Conservation (phyloP, 2,329 filamentous ascomycete genomes). For the Eutypella sp. region DNA sequence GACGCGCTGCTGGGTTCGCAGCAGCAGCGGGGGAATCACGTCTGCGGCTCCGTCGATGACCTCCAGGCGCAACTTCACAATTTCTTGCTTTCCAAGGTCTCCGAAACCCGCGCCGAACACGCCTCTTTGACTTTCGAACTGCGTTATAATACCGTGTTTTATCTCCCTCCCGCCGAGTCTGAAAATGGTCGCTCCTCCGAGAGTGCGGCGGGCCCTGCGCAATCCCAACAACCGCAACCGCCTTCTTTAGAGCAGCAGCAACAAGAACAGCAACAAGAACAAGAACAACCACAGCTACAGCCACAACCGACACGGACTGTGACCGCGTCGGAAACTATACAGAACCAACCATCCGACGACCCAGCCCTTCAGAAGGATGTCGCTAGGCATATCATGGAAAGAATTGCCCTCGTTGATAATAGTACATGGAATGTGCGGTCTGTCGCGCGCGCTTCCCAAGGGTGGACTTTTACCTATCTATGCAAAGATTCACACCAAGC, state of each 20-base stretch:
- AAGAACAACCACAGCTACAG: too few relatives aligned
- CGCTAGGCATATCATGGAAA: constrained; percentile 42
- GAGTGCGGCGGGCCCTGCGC: constrained; percentile 16
- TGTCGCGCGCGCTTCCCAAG: constrained; percentile 39
- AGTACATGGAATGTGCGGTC: constrained; percentile 45
- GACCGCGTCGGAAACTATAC: constrained; percentile 39
- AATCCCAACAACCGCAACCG: constrained; percentile 21
- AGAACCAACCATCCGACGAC: constrained; percentile 44
- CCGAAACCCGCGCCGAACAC: constrained; percentile 45
- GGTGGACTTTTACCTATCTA: constrained; percentile 49
- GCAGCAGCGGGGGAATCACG: constrained; percentile 21
- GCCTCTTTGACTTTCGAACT: constrained; percentile 44
- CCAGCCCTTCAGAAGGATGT: constrained; percentile 45
- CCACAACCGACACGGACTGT: constrained; percentile 33
- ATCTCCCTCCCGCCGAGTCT: constrained; percentile 31
- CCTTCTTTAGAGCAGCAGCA: too few relatives aligned
- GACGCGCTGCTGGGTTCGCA: constrained; percentile 27
- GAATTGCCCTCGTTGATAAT: constrained; percentile 40
- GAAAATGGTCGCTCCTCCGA: constrained; percentile 33
- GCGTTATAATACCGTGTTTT: constrained; percentile 38
- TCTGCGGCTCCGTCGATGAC: constrained; percentile 39
- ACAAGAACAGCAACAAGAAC: too few relatives aligned
- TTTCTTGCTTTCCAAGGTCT: constrained; percentile 37
- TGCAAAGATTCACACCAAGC: constrained; percentile 48
- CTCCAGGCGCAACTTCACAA: constrained; percentile 40